Percentiles rank a stretch among this genome's conserved stretches.
Conservation (phyloP, 768 basidiomycete species). For the Leccinum truebloodii region DNA sequence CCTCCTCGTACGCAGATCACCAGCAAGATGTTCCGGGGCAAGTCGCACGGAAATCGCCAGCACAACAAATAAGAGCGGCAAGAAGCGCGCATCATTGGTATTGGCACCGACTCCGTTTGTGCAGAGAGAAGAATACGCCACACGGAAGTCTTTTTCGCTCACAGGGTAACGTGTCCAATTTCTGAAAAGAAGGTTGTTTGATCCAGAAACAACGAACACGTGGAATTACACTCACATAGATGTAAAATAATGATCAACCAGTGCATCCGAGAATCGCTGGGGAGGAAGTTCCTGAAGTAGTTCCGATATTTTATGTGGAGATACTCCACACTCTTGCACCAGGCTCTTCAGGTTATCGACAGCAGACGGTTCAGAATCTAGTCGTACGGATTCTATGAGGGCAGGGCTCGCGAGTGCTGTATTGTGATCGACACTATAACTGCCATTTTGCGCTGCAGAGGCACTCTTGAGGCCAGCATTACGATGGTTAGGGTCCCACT, state of each 20-base stretch:
- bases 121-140: slow-evolving; percentile 66
- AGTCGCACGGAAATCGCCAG: slow-evolving; percentile 84
- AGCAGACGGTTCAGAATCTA: slow-evolving; percentile 50
- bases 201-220: not conserved
- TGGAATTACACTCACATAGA: slow-evolving; percentile 53
- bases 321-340: slow-evolving; percentile 90
- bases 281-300: slow-evolving; percentile 88
- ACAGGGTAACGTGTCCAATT: slow-evolving; percentile 95
- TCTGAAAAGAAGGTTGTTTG: slow-evolving; percentile 39
- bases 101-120: slow-evolving; percentile 62
- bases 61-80: slow-evolving; percentile 92
- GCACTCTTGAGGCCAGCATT: slow-evolving; percentile 11
- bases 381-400: slow-evolving; percentile 44
- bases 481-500: slow-evolving; percentile 27
- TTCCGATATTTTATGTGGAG: slow-evolving; percentile 88
- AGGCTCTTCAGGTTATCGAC: slow-evolving; percentile 83
- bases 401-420: slow-evolving; percentile 28
- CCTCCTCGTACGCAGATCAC: slow-evolving; percentile 72
- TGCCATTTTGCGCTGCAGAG: slow-evolving; percentile 24
- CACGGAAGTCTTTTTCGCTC: slow-evolving; percentile 79
- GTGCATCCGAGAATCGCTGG: slow-evolving; percentile 66
- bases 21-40: slow-evolving; percentile 82
- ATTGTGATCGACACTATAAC: slow-evolving; percentile 30
- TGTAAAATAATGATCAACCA: slow-evolving; percentile 81
- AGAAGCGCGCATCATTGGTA: slow-evolving; percentile 76